Base-by-base conservation (phyloP, 768 basidiomycete genomes). In the Kondoa subrosea region DNA sequence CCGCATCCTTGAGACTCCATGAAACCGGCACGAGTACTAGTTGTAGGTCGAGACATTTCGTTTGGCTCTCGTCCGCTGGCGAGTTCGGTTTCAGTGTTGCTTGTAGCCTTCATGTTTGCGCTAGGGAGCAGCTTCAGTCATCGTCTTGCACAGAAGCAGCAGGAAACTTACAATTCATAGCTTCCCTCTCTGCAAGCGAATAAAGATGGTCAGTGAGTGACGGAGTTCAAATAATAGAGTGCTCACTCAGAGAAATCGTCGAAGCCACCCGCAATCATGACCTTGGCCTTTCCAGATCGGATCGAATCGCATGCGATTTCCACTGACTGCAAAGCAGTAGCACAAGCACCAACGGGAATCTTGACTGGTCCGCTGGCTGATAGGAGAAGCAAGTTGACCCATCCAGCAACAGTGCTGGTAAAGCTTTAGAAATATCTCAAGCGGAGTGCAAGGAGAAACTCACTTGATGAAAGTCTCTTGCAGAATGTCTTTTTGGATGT, bases 41-140 rank as follows among this genome's bases (percentile, higher is more conserved):
- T 96, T 12, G 93, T 87, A 17, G 95, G 95, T 68, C 95, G 87
- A 59, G 95, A 99, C 88, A 97, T 92, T 78, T 99, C 95, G 50
- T 89, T 91, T 3, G 95, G 92, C 78, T 99, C 95, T 72, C 95
- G 91, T 70, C 95, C 95, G 88, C 95, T 95, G 2, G 92, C 93
- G 75, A 96, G 89, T 77, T 99, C 95, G 32, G 89, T 89, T 78
- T 91, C 89, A 0, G 92, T 87, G 75, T 93, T 96, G 79, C 88
- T 90, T 3, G 95, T 99, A 0, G 95, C 95, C 79, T 96, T 95
- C 95, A 99, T 99, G 81, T 97, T 96, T 63, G 91, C 95, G 78
- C 40, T 50, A 21, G 12, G 21, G 8, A 50, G 8, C 40, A 50
- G 12, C 21, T 8, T 50, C 40, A 50, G 40, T 50, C 40, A 50